A percentile compares a stretch with the other conserved stretches of the same genome.
Evolutionary conservation across 2,329 filamentous ascomycete species (phyloP).

Genomic region (Penicillium sp.): DNA sequence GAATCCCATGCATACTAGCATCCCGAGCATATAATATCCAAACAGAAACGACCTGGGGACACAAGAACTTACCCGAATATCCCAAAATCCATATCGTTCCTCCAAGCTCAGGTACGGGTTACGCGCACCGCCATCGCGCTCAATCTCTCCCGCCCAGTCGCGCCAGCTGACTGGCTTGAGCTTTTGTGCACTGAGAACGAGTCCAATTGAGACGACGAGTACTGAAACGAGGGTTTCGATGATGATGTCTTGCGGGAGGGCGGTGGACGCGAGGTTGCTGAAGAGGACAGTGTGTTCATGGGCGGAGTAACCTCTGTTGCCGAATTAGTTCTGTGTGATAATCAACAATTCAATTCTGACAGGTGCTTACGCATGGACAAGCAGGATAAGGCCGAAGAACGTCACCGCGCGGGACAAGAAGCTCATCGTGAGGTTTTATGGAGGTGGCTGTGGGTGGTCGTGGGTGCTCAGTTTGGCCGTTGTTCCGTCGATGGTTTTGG

Average conservation of each 20-base stretch:
- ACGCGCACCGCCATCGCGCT: conserved; percentile 66
- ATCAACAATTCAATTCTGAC: background rate
- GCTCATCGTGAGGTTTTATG: conserved; percentile 56
- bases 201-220: conserved; percentile 75
- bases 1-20: background rate
- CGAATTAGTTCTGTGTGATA: background rate
- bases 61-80: conserved; percentile 68
- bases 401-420: conserved; percentile 72
- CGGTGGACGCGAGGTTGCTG: conserved; percentile 53
- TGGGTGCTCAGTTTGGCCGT: background rate
- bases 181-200: conserved; percentile 74
- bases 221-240: conserved; percentile 83
- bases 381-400: conserved; percentile 71
- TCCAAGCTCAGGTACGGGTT: conserved; percentile 82
- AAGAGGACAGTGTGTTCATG: conserved; percentile 84
- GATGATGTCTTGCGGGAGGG: conserved; percentile 79
- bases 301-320: conserved; percentile 84
- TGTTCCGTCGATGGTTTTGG: background rate
- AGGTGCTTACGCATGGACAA: conserved; percentile 80
- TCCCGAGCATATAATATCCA: background rate
- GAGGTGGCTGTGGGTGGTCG: background rate
- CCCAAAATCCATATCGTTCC: conserved; percentile 78
- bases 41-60: background rate
- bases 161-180: conserved; percentile 87
- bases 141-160: conserved; percentile 71